A percentile compares a stretch with the other conserved stretches of the same genome.
phyloP scores from a whole-genome alignment of 192 early-diverging fungal species.

The Entrophospora sp. region DNA sequence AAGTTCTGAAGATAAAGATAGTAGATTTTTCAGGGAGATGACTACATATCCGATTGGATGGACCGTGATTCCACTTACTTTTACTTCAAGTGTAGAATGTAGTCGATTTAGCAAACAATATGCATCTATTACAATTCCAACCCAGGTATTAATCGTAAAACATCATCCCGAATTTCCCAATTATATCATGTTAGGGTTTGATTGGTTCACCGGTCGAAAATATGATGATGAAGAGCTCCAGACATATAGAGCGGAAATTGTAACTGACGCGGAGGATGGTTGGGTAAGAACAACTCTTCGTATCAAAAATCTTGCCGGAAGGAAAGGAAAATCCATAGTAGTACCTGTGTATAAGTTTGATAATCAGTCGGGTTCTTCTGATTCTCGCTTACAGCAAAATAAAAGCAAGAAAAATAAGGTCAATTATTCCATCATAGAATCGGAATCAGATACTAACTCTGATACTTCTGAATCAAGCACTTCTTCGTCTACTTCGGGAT shows the following conservation, averaged over 20 bases:
- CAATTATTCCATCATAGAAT: no score
- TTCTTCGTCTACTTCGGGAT: slow-evolving; percentile 13
- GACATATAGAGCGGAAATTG: slow-evolving; percentile 8
- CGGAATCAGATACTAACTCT: no score
- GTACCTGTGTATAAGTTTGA: slow-evolving; percentile 7
- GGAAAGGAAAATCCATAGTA: slow-evolving; percentile 9
- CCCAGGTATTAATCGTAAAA: slow-evolving; percentile 11
- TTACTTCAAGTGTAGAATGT: slow-evolving; percentile 4
- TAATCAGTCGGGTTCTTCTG: slow-evolving; percentile 1
- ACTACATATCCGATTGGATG: slow-evolving; percentile 11
- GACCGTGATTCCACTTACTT: slow-evolving; percentile 9
- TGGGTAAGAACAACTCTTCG: slow-evolving; percentile 11
- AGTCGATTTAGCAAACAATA: slow-evolving; percentile 8
- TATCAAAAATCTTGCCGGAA: no score
- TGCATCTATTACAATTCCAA: slow-evolving; percentile 4
- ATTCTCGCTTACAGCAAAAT: no score
- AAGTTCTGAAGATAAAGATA: slow-evolving; percentile 9
- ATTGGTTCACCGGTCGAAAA: slow-evolving; percentile 10
- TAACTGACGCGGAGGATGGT: slow-evolving; percentile 9
- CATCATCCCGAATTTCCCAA: slow-evolving; percentile 6
- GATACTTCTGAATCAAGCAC: slow-evolving; percentile 16
- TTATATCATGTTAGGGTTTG: slow-evolving; percentile 7
- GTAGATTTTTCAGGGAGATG: slow-evolving; percentile 13
- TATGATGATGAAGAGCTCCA: slow-evolving; percentile 10
- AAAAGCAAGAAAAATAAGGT: no score